Conservation (phyloP, 1,284 basidiomycete genomes). For the Ganoderma multipileum region DNA sequence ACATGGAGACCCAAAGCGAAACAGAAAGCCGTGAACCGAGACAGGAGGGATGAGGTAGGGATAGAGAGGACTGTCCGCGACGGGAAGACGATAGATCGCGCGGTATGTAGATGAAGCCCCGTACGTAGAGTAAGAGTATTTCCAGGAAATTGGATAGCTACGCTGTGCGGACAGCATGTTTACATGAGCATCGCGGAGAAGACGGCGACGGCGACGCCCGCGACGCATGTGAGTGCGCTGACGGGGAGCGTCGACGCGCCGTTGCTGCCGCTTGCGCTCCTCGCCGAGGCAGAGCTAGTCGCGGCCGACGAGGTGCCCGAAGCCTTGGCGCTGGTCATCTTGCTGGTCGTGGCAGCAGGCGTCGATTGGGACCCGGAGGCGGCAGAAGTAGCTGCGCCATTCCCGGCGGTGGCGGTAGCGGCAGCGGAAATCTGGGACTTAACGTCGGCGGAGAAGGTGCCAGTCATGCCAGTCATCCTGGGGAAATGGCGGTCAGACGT, state of each 20-base stretch:
- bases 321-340: constrained; percentile 23
- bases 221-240: constrained; percentile 36
- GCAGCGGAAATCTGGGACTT: constrained; percentile 59
- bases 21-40: constrained; percentile 7
- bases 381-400: constrained; percentile 20
- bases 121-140: background rate
- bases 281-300: constrained; percentile 31
- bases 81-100: constrained; percentile 13
- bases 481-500: constrained; percentile 3
- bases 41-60: background rate
- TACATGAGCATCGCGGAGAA: constrained; percentile 40
- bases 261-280: constrained; percentile 35
- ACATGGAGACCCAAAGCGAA: constrained; percentile 6
- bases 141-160: background rate
- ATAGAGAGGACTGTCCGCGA: background rate
- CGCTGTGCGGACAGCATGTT: constrained; percentile 1
- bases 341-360: constrained; percentile 29
- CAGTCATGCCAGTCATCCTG: constrained; percentile 70
- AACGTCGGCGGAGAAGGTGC: constrained; percentile 61
- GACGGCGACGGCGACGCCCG: constrained; percentile 36
- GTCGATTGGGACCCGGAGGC: constrained; percentile 29
- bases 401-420: constrained; percentile 37
- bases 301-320: constrained; percentile 28
- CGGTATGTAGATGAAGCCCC: constrained; percentile 12
- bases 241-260: constrained; percentile 36